Percentiles rank a stretch among this genome's conserved stretches.
These are phyloP conservation scores for Rhizopogon vesiculosus DNA, from an alignment of 768 basidiomycete genomes.

Conservation along the genomic window DNA sequence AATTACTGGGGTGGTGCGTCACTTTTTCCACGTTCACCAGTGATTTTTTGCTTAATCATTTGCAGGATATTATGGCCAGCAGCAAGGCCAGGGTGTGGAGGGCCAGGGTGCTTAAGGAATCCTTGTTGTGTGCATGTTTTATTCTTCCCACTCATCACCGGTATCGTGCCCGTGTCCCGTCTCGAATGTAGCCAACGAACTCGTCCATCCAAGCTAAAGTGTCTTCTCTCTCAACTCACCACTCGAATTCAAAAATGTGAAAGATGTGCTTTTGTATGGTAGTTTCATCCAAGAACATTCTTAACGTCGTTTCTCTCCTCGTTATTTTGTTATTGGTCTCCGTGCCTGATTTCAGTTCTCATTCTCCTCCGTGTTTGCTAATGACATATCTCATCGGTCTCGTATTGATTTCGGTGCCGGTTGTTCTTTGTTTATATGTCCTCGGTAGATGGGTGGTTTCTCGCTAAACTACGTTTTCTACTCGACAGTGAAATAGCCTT, in stretches of 20 bases:
- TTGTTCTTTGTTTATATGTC: constrained; percentile 20
- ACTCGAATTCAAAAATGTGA: constrained; percentile 25
- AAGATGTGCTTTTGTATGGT: constrained; percentile 31
- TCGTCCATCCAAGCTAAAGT: constrained; percentile 14
- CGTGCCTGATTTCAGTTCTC: constrained; percentile 9
- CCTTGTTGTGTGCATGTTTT: constrained; percentile 20
- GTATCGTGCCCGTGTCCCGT: constrained; percentile 12
- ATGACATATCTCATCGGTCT: constrained; percentile 15
- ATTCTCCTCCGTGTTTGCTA: constrained; percentile 9
- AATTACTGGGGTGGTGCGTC: constrained; percentile 81
- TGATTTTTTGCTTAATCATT: constrained; percentile 6
- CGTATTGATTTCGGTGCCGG: constrained; percentile 7
- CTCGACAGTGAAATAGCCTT: constrained; percentile 13
- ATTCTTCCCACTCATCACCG: constrained; percentile 18
- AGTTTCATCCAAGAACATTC: constrained; percentile 18
- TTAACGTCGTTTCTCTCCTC: constrained; percentile 24
- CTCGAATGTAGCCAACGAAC: constrained; percentile 30
- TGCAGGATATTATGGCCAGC: constrained; percentile 80
- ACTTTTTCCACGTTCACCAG: neutral
- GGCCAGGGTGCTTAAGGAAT: constrained; percentile 37
- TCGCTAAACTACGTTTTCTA: constrained; percentile 15
- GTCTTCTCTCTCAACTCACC: constrained; percentile 21
- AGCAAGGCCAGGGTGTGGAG: constrained; percentile 58
- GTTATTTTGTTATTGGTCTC: constrained; percentile 9
- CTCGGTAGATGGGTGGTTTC: constrained; percentile 26